Base-by-base conservation (phyloP, 1,284 basidiomycete genomes). In the Papiliotrema fonsecae region DNA sequence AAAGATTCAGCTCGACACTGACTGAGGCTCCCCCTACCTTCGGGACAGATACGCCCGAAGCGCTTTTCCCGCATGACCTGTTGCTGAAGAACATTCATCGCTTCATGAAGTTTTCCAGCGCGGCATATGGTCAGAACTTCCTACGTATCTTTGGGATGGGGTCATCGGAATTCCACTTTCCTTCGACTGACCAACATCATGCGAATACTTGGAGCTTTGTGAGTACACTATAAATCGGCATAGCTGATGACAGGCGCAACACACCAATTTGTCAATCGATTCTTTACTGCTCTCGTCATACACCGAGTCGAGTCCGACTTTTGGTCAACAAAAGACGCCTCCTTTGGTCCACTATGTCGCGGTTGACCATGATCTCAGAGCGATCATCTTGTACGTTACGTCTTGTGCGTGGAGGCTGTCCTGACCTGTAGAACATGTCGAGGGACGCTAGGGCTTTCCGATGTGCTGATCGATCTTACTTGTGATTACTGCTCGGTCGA, bases 391-490 rank as follows among this genome's bases (percentile, higher is more conserved):
- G 57, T 66, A 38, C 48, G 62, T 53, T 9, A 4, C 11, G n/a
- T 16, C 34, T 24, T 3, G 40, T 37, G 18, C 2, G 19, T 19
- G 6, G 32, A 21, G 7, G 4, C 18, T 6, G 26, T 3, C 49
- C 49, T 57, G 36, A 58, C 18, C 11, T 18, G 18, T 19, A 65
- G 71, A 14, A 76, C 76, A 13, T 79, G 77, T 52, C 69, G 77
- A 10, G 77, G 77, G 5, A 78, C 77, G 2, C 66, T 79, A 30
- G 72, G 75, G 1, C 63, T 79, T 0, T 75, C 74, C 11, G 78
- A 79, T 55, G 70, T 79, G 14, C 69, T 79, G n/a, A 74, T 77
- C 35, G 78, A 79, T 53, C 67, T 79, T 3, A 78, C 75, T 0
- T 78, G 76, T 63, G 69, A 70, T 28, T 78, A 77, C 55, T 69